A percentile compares a stretch with the other conserved stretches of the same genome.
Evolutionary conservation across 805 yeast genomes (phyloP).

Genomic region (Candida silvicultrix): DNA sequence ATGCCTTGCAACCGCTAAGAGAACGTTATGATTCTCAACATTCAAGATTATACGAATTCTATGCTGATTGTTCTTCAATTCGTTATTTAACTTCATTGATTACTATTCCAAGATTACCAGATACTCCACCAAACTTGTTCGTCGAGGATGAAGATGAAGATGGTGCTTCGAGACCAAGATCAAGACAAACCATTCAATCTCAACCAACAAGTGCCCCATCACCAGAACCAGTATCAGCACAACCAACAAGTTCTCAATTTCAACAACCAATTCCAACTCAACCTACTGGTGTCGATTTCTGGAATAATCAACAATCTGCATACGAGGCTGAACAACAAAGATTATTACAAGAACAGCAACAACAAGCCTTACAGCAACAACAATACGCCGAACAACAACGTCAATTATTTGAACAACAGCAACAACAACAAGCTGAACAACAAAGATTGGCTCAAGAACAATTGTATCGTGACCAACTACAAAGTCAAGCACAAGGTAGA

Average conservation of each 20-base stretch:
- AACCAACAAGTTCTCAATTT: conserved; percentile 33
- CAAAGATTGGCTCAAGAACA: conserved; percentile 71
- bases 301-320: conserved; percentile 43
- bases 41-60: conserved; percentile 68
- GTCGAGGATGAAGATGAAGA: conserved; percentile 20
- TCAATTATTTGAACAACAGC: conserved; percentile 64
- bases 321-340: conserved; percentile 54
- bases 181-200: conserved; percentile 15
- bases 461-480: conserved; percentile 56
- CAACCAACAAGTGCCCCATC: conserved; percentile 4
- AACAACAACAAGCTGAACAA: conserved; percentile 57
- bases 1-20: conserved; percentile 68
- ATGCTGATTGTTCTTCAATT: conserved; percentile 83
- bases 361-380: conserved; percentile 61
- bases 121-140: conserved; percentile 27
- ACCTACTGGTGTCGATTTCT: conserved; percentile 47
- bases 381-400: conserved; percentile 66
- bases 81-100: conserved; percentile 76
- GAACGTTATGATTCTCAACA: conserved; percentile 59
- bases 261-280: conserved; percentile 39
- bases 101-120: conserved; percentile 56
- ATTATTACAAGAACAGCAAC: conserved; percentile 55
- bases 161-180: conserved; percentile 14
- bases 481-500: conserved; percentile 69
- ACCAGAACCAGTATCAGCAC: conserved; percentile 40